phyloP scores from a whole-genome alignment of 1,139 yeast genomes.

The Chernovozyma sophiae-reginae region DNA sequence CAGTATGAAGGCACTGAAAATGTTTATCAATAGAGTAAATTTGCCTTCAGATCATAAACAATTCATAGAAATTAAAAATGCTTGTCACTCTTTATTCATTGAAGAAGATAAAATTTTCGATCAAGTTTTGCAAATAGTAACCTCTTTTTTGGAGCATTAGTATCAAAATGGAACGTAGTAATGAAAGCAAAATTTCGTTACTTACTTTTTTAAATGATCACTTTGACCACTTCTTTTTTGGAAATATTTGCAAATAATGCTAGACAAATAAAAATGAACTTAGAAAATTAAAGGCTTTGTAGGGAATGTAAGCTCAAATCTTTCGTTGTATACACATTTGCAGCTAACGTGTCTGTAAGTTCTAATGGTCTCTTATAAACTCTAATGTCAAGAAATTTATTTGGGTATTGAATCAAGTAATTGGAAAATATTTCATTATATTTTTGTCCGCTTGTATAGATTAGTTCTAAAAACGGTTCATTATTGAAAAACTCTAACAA shows the following conservation, averaged over 20 bases:
- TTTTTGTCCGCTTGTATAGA: slow-evolving; percentile 14
- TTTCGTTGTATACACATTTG: background rate
- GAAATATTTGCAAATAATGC: too few relatives aligned
- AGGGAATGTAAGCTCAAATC: background rate
- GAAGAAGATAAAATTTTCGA: slow-evolving; percentile 17
- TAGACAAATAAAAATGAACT: too few relatives aligned
- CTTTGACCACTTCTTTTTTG: too few relatives aligned
- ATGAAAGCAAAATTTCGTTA: too few relatives aligned
- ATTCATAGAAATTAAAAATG: slow-evolving; percentile 12
- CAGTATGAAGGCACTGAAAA: slow-evolving; percentile 12
- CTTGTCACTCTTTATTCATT: slow-evolving; percentile 19
- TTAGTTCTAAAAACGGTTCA: slow-evolving; percentile 15
- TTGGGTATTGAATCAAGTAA: slow-evolving; percentile 1
- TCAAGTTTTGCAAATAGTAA: slow-evolving; percentile 6
- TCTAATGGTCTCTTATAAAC: background rate
- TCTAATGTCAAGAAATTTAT: slow-evolving; percentile 1
- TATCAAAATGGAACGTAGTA: background rate
- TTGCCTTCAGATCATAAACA: slow-evolving; percentile 10
- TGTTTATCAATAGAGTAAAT: slow-evolving; percentile 14
- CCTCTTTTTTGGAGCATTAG: background rate
- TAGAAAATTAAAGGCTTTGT: too few relatives aligned
- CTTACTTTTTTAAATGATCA: too few relatives aligned
- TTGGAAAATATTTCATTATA: background rate
- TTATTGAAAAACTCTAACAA: slow-evolving; percentile 14
- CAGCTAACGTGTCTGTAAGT: background rate